Evolutionary conservation across 306 rosid genomes (phyloP).

Genomic region (Rosa lucieae): DNA sequence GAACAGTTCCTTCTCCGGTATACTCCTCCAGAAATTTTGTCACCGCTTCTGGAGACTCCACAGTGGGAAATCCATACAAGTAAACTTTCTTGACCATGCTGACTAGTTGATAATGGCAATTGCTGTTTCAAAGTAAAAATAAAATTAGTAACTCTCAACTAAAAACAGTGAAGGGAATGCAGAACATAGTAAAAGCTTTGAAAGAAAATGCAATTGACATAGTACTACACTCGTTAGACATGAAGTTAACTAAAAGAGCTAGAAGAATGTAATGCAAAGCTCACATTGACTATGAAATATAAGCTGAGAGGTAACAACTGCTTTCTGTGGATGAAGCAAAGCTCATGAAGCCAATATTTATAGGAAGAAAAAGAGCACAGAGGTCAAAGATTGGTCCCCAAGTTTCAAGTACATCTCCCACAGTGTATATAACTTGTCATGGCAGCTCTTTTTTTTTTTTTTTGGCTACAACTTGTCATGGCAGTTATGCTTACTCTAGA

Average conservation of each 20-base stretch:
- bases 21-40: conserved; percentile 38
- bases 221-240: background rate
- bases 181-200: background rate
- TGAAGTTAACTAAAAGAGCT: background rate
- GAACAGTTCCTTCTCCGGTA: conserved; percentile 50
- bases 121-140: background rate
- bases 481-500: background rate
- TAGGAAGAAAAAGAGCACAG: background rate
- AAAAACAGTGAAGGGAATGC: background rate
- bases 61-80: conserved; percentile 40
- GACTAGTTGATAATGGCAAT: background rate
- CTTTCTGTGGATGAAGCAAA: background rate
- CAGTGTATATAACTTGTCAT: conserved; percentile 3
- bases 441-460: background rate
- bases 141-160: background rate
- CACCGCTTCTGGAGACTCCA: conserved; percentile 33
- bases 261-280: background rate
- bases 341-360: background rate
- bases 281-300: background rate
- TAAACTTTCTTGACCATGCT: conserved; percentile 41
- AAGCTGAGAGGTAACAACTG: background rate
- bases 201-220: background rate
- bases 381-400: background rate
- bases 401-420: background rate
- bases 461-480: background rate